Conservation (phyloP, 2,329 filamentous ascomycete genomes). For the Phyllosticta capitalensis region DNA sequence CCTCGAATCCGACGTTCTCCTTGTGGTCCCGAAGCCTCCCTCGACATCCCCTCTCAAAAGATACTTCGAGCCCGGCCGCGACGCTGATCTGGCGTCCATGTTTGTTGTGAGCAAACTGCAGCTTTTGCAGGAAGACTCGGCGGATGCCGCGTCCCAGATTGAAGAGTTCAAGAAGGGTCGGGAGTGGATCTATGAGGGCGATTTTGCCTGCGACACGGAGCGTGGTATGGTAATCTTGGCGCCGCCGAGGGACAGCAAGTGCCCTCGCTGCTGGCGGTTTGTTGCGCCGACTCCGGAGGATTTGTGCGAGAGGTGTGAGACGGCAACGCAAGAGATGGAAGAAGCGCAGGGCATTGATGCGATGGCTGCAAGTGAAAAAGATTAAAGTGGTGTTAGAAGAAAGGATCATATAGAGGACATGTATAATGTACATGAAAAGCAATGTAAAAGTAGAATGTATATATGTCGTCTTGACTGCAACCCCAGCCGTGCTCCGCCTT, state of each 20-base stretch:
- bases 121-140: constrained; percentile 13
- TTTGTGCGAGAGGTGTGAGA: constrained; percentile 65
- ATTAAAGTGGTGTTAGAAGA: neutral
- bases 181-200: constrained; percentile 13
- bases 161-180: constrained; percentile 20
- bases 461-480: too few species aligned
- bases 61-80: constrained; percentile 7
- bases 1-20: constrained; percentile 62
- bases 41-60: neutral
- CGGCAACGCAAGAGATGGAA: constrained; percentile 43
- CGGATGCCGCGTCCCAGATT: constrained; percentile 13
- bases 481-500: neutral
- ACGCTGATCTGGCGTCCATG: constrained; percentile 28
- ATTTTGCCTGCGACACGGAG: constrained; percentile 25
- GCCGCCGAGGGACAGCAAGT: constrained; percentile 55
- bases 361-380: neutral
- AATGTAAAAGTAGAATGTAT: too few species aligned
- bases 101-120: constrained; percentile 34
- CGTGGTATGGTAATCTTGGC: constrained; percentile 13
- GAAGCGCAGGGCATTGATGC: neutral
- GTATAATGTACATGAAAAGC: too few species aligned
- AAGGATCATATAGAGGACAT: neutral
- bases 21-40: constrained; percentile 32
- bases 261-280: constrained; percentile 82
- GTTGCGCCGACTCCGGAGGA: constrained; percentile 55